Evolutionary conservation across 106 monocot species (phyloP), one percentile per base, ranked within the genome.

Genomic region (Dactylorhiza incarnata): DNA sequence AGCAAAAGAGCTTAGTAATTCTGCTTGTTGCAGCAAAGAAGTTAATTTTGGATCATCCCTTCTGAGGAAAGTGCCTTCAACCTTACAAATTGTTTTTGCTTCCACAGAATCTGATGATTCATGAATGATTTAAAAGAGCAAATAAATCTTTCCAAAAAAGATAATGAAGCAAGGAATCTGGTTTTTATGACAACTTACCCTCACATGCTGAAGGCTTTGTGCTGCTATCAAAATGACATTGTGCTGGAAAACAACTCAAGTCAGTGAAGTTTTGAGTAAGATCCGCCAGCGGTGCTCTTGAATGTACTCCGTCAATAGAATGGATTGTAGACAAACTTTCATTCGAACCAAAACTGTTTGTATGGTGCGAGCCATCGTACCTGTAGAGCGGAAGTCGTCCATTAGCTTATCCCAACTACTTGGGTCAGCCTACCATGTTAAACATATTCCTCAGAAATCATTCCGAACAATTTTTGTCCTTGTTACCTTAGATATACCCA

Each of bases 31-130:
- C 78, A 97, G 52, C 53, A 97, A 78, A 49, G 87, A 83, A 49
- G 75, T 71, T 74, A 96, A 43, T 81, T 91, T 96, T 78, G 96
- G 89, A 75, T 96, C 93, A 84, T 89, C 84, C 65, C 73, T 87
- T 20, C 74, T 87, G 9, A 94, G 77, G 74, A 89, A 97, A 52
- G 63, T 76, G 48, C 87, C 79, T 74, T 76, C 71, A 5, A 4
- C 48, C 61, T 47, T 75, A 37, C 46, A 81, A n/a, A 72, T 78
- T 76, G 81, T 26, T 44, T 74, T 84, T 87, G 84, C 55, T 63
- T 44, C 48, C 7, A 3, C 5, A 23, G 13, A 4, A 66, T 23
- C 22, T 12, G 10, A 59, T n/a, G 58, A 59, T 59, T 59, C 9
- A n/a, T 59, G 20, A 59, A 9, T 66, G 23, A 66, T 5, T 37